Evolutionary conservation across 305 asterid genomes (phyloP).

Genomic region (Solanum chacoense): DNA sequence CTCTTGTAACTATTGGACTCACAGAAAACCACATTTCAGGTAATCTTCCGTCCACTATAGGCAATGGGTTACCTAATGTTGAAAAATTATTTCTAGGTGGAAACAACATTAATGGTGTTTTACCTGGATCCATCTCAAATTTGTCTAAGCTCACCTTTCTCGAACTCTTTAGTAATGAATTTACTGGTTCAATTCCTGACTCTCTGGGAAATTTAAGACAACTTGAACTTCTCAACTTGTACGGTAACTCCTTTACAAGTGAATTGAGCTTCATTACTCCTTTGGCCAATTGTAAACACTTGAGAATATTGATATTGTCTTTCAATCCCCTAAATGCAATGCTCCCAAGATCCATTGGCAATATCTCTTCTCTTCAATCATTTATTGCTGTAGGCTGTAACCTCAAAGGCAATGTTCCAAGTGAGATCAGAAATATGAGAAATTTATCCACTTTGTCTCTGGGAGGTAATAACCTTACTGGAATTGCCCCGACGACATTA

Average conservation of each 20-base stretch:
- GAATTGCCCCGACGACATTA: background rate
- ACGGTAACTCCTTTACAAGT: background rate
- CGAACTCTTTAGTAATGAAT: background rate
- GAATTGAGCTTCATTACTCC: slow-evolving; percentile 8
- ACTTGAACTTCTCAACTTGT: background rate
- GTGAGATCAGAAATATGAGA: slow-evolving; percentile 3
- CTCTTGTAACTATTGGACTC: background rate
- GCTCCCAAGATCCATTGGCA: slow-evolving; percentile 9
- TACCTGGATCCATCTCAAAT: slow-evolving; percentile 14
- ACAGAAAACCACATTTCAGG: background rate
- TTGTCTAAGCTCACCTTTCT: background rate
- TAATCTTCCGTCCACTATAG: background rate
- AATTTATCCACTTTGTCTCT: background rate
- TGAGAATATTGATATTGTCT: background rate
- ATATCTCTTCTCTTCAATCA: slow-evolving; percentile 2
- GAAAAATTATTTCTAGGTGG: background rate
- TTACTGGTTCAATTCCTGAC: slow-evolving; percentile 13
- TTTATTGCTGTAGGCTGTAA: background rate
- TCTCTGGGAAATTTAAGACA: slow-evolving; percentile 9
- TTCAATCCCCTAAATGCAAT: background rate
- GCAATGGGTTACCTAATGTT: background rate
- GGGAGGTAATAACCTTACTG: background rate
- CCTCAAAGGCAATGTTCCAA: slow-evolving; percentile 8
- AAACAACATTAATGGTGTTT: slow-evolving; percentile 9
- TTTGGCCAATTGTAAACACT: slow-evolving; percentile 1